phyloP scores from a whole-genome alignment of 139 green algal species.

The Desmodesmus armatus region DNA sequence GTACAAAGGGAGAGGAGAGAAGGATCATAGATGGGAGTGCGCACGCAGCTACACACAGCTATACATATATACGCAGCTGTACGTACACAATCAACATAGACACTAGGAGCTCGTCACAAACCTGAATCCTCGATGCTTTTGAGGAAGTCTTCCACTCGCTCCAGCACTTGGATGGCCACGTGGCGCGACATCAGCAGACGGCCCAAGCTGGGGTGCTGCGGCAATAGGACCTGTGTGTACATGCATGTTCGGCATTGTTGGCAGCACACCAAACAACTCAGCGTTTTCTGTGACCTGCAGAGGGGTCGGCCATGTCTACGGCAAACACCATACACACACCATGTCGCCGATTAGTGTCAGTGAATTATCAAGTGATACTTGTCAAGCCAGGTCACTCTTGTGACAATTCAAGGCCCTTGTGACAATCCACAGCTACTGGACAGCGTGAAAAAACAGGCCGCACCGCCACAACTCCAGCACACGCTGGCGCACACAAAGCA shows the following conservation, averaged over 20 bases:
- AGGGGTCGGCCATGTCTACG: background rate
- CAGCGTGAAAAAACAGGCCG: background rate
- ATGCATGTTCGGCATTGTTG: background rate
- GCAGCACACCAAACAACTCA: background rate
- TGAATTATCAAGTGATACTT: no score
- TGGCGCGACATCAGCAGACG: conserved; percentile 4
- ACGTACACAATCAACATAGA: background rate
- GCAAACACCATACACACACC: background rate
- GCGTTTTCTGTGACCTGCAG: background rate
- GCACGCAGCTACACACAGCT: background rate
- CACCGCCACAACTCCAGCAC: background rate
- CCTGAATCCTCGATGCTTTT: conserved; percentile 3
- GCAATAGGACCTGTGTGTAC: conserved; percentile 12
- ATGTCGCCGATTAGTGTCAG: no score
- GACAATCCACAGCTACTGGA: background rate
- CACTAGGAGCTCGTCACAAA: background rate
- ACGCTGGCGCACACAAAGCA: background rate
- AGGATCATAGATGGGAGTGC: background rate
- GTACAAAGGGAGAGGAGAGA: background rate
- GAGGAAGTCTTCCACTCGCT: conserved; percentile 24
- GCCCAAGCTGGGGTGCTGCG: background rate
- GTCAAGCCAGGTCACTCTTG: no score
- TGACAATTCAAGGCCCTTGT: no score
- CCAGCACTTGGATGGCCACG: conserved; percentile 7
- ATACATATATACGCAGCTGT: background rate